Evolutionary conservation across 257 asterid genomes (phyloP).

Genomic region (Solanum chaucha): DNA sequence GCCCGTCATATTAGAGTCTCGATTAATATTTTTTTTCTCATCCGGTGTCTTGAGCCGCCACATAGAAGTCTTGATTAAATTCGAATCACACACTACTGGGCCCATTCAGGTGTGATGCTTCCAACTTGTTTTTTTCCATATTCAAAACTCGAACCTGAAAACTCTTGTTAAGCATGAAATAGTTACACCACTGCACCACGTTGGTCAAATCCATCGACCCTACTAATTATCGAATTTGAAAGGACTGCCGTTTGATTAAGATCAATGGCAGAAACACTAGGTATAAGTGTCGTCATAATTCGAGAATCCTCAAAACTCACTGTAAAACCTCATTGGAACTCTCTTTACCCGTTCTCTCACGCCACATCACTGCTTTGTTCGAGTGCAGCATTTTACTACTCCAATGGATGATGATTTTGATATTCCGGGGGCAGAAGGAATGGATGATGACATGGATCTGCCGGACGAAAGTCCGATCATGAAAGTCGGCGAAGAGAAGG

Average conservation of each 20-base stretch:
- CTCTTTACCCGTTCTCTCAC: neutral
- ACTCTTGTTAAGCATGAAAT: too few relatives aligned
- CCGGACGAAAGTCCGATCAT: constrained; percentile 35
- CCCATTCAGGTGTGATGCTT: too few relatives aligned
- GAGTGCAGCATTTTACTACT: neutral
- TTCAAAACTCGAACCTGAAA: too few relatives aligned
- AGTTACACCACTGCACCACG: too few relatives aligned
- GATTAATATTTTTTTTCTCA: too few relatives aligned
- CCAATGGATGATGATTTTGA: constrained; percentile 55
- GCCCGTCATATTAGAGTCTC: too few relatives aligned
- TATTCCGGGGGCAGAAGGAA: constrained; percentile 34
- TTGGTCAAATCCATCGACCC: neutral
- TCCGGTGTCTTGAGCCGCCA: too few relatives aligned
- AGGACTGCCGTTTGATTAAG: neutral
- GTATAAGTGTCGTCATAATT: neutral
- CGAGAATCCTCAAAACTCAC: neutral
- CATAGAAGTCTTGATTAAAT: too few relatives aligned
- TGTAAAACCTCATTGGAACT: neutral
- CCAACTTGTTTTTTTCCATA: too few relatives aligned
- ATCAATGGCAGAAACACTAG: neutral
- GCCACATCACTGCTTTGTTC: neutral
- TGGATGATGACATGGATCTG: constrained; percentile 54
- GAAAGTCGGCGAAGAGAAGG: constrained; percentile 70
- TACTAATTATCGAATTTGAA: neutral
- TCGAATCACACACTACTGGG: too few relatives aligned